Percentiles rank a stretch among this genome's conserved stretches.
Evolutionary conservation across 2,329 filamentous ascomycete genomes (phyloP).

Genomic region (Ophiosphaerella korrae): DNA sequence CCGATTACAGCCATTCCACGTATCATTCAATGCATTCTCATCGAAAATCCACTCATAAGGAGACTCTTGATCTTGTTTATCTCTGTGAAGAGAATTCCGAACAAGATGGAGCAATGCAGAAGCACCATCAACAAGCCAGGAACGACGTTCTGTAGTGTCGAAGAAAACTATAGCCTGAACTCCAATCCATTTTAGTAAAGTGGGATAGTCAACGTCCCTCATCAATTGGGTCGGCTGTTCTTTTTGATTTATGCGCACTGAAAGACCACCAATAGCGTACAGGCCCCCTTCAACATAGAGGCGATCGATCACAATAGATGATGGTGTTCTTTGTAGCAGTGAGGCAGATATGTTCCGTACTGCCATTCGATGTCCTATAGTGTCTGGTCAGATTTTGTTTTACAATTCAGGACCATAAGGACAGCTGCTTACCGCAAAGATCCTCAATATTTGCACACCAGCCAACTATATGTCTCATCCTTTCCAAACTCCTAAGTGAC

Average conservation of each 20-base stretch:
- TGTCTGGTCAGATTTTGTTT: not conserved
- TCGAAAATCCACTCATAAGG: conserved; percentile 5
- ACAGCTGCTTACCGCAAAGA: not conserved
- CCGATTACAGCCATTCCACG: not conserved
- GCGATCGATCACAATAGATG: conserved; percentile 1
- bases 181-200: not conserved
- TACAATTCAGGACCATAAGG: too few relatives aligned
- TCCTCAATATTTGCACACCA: not conserved
- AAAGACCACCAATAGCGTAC: not conserved
- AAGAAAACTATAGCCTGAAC: conserved; percentile 19
- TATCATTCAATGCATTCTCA: conserved; percentile 2
- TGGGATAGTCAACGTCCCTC: conserved; percentile 5
- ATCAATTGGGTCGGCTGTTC: conserved; percentile 1
- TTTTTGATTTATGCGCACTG: not conserved
- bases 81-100: not conserved
- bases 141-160: conserved; percentile 31
- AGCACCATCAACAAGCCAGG: conserved; percentile 47
- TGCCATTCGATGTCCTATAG: not conserved
- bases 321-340: not conserved
- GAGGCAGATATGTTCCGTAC: not conserved
- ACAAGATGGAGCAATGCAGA: conserved; percentile 46
- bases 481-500: conserved; percentile 1
- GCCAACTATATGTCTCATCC: not conserved
- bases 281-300: conserved; percentile 2
- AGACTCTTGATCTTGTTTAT: not conserved